Conservation (phyloP, 345 rosid species). For the Euclidium syriacum region DNA sequence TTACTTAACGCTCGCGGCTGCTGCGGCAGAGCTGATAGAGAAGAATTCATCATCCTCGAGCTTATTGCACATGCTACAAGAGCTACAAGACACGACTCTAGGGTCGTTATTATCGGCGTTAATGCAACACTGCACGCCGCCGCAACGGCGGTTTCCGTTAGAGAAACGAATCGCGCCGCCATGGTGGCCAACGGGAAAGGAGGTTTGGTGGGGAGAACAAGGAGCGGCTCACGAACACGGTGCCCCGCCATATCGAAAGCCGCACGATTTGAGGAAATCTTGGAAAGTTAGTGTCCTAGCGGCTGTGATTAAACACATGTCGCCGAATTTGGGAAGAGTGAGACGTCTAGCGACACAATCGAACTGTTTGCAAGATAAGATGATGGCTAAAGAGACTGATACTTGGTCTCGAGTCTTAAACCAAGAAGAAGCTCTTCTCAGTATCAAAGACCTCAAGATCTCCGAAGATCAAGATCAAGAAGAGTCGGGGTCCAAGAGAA, state of each 20-base stretch:
- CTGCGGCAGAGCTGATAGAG: conserved; percentile 5
- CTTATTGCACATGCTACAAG: conserved; percentile 40
- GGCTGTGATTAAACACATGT: conserved; percentile 60
- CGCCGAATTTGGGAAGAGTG: conserved; percentile 36
- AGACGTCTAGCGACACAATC: conserved; percentile 53
- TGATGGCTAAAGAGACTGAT: conserved; percentile 51
- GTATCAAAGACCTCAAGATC: conserved; percentile 33
- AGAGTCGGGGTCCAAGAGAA: background rate
- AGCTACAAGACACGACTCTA: conserved; percentile 57
- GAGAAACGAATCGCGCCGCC: conserved; percentile 56
- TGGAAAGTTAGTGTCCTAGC: conserved; percentile 67
- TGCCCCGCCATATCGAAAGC: conserved; percentile 60
- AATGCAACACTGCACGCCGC: conserved; percentile 57
- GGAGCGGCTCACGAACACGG: conserved; percentile 47
- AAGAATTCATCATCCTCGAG: conserved; percentile 23
- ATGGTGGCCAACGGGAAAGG: conserved; percentile 66
- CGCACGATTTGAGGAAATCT: conserved; percentile 62
- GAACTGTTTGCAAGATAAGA: conserved; percentile 60
- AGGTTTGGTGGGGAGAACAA: conserved; percentile 68
- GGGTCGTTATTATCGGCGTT: conserved; percentile 65
- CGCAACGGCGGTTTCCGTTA: conserved; percentile 54
- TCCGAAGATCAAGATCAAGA: conserved; percentile 20
- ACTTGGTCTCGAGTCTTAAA: conserved; percentile 54
- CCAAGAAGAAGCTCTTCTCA: conserved; percentile 47
- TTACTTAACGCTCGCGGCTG: conserved; percentile 28